Percentiles rank a stretch among this genome's conserved stretches.
Evolutionary conservation across 2,329 filamentous ascomycete genomes (phyloP).

Genomic region (Pseudopyricularia cyperi): DNA sequence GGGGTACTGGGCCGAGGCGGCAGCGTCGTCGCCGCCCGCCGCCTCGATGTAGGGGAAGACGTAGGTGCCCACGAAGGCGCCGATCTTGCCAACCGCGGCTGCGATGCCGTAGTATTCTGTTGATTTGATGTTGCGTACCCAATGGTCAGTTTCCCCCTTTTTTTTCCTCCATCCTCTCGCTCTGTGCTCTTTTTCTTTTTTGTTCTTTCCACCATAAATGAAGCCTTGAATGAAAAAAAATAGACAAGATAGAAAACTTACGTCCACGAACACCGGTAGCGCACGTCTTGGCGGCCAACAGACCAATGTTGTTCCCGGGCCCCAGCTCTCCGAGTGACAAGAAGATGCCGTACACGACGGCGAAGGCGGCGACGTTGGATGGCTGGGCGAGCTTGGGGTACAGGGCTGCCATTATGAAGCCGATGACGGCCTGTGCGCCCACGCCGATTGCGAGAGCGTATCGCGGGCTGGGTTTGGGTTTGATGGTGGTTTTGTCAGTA

Average conservation of each 20-base stretch:
- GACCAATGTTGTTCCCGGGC: slow-evolving; percentile 82
- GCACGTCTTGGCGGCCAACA: slow-evolving; percentile 75
- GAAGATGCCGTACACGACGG: slow-evolving; percentile 71
- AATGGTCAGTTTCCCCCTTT: too few relatives aligned
- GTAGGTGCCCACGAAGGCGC: slow-evolving; percentile 76
- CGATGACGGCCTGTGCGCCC: slow-evolving; percentile 58
- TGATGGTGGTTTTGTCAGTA: too few relatives aligned
- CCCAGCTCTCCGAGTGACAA: slow-evolving; percentile 67
- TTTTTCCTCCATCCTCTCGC: too few relatives aligned
- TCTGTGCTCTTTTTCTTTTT: too few relatives aligned
- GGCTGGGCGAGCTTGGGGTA: slow-evolving; percentile 58
- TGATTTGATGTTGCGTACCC: too few relatives aligned
- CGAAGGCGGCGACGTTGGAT: slow-evolving; percentile 58
- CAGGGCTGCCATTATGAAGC: slow-evolving; percentile 78
- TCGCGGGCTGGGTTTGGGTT: slow-evolving; percentile 32
- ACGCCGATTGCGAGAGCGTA: slow-evolving; percentile 63
- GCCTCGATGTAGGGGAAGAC: slow-evolving; percentile 63
- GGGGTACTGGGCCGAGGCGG: slow-evolving; percentile 64
- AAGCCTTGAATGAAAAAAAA: too few relatives aligned
- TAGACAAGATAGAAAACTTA: slow-evolving; percentile 11
- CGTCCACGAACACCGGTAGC: slow-evolving; percentile 73
- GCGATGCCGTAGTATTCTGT: slow-evolving; percentile 55
- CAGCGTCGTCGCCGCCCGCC: slow-evolving; percentile 37
- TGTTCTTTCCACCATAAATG: too few relatives aligned
- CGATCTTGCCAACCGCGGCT: slow-evolving; percentile 61